phyloP scores from a whole-genome alignment of 352 stramenopile species.

The Pythium rhizo-oryzae region DNA sequence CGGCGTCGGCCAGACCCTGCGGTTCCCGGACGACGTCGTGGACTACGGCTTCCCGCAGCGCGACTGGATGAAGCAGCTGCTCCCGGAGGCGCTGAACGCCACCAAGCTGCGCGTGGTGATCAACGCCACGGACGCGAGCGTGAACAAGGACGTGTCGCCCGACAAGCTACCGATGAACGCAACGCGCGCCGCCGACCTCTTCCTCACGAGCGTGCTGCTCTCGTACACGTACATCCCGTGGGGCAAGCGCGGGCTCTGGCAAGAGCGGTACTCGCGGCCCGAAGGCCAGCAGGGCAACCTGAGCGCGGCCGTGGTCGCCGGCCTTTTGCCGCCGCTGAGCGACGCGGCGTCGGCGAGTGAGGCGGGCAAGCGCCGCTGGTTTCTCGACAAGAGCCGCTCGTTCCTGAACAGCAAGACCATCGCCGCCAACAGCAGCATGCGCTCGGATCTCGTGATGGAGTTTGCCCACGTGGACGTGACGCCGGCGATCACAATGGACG shows the following conservation, averaged over 20 bases:
- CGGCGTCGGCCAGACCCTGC: not conserved
- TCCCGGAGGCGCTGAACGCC: not conserved
- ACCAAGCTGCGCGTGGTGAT: not conserved
- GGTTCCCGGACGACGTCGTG: not conserved
- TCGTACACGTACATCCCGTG: not conserved
- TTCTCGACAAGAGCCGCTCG: not conserved
- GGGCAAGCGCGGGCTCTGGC: not conserved
- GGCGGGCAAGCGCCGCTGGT: slow-evolving; percentile 1
- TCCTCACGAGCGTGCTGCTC: not conserved
- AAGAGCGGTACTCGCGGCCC: not conserved
- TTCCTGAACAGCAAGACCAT: not conserved
- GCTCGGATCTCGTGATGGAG: not conserved
- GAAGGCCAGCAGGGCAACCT: not conserved
- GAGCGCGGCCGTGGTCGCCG: not conserved
- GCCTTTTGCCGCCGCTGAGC: not conserved
- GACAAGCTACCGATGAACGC: slow-evolving; percentile 15
- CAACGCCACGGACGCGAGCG: not conserved
- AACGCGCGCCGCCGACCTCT: slow-evolving; percentile 5
- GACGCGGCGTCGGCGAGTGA: not conserved
- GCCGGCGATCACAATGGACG: slow-evolving; percentile 1
- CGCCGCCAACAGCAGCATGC: not conserved
- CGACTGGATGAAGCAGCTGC: slow-evolving; percentile 10
- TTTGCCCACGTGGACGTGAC: slow-evolving; percentile 6
- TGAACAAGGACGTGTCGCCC: not conserved
- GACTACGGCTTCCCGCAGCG: slow-evolving; percentile 6